Base-by-base conservation (phyloP, 495 filamentous ascomycete species). In the Neurospora cerealis region DNA sequence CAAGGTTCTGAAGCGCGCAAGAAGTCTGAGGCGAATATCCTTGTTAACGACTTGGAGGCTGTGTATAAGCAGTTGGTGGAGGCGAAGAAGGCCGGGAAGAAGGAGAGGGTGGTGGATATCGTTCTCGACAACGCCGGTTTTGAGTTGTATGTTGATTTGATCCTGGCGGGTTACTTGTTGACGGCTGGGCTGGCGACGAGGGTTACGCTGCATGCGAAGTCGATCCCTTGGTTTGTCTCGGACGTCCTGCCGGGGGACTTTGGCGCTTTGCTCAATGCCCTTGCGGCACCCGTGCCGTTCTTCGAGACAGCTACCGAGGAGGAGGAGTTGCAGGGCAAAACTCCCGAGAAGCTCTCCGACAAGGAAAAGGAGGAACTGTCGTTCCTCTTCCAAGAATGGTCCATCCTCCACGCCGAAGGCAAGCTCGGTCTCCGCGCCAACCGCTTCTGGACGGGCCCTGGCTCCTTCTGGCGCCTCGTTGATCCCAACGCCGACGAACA, bases 51-150 rank as follows among this genome's bases (percentile, higher is more conserved):
- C 78, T 83, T 96, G 1, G 85, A 87, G 8, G 83, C 84, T 0
- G 93, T 93, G 1, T 98, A 96, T 79, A 83, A 88, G 19, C 82
- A 87, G 8, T 85, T 99, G 72, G 87, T 88, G 24, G 85, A 87
- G 69, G 92, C 90, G 0, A 89, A 92, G 79, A 85, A 85, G 40
- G 89, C 90, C 0, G 83, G 83, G 9, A 86, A 85, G 75, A 80
- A 77, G 60, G 84, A 87, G 32, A 86, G 93, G 28, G 85, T 91
- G 11, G 91, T 99, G 1, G 95, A 98, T 74, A 96, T 99, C 71
- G 90, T 99, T 15, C 89, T 98, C 4, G 96, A 98, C 78, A 98
- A 98, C 77, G 93, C 96, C 42, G 96, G 96, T 5, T 98, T 98
- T 77, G 96, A 99, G 84, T 87, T 99, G 10, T 98, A 92, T 80